Conservation (phyloP, 768 basidiomycete genomes). For the Tulasnella sp. region DNA sequence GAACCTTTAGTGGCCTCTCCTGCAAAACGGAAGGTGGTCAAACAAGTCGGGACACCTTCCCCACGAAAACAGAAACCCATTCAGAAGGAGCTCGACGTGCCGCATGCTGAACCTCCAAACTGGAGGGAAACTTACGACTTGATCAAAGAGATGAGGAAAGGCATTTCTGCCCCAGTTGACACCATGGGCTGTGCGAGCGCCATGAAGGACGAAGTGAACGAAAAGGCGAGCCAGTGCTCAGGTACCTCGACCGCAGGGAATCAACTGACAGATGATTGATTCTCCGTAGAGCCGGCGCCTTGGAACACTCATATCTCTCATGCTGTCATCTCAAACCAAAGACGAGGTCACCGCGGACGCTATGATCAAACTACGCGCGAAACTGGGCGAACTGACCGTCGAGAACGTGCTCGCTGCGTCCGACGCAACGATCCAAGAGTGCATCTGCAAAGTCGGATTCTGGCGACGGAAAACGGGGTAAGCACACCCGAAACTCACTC, state of each 20-base stretch:
- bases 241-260: not conserved
- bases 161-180: slow-evolving; percentile 75
- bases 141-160: slow-evolving; percentile 66
- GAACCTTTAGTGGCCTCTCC: not conserved
- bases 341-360: slow-evolving; percentile 81
- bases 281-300: slow-evolving; percentile 59
- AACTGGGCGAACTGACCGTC: slow-evolving; percentile 67
- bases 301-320: slow-evolving; percentile 78
- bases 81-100: slow-evolving; percentile 39
- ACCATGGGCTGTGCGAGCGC: slow-evolving; percentile 80
- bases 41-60: not conserved
- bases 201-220: slow-evolving; percentile 48
- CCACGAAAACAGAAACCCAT: slow-evolving; percentile 41
- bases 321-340: slow-evolving; percentile 94
- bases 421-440: slow-evolving; percentile 49
- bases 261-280: too few relatives aligned
- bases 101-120: slow-evolving; percentile 52
- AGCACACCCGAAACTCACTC: slow-evolving; percentile 21
- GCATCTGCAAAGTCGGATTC: slow-evolving; percentile 86
- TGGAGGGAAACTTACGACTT: slow-evolving; percentile 63
- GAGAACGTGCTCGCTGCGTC: slow-evolving; percentile 56
- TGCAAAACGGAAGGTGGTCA: not conserved
- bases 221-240: slow-evolving; percentile 38
- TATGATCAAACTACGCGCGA: slow-evolving; percentile 54
- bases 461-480: slow-evolving; percentile 81